Percentiles rank a stretch among this genome's conserved stretches.
These are phyloP conservation scores for Lentinula aciculospora DNA, from an alignment of 768 basidiomycete species.

Conservation along the genomic window DNA sequence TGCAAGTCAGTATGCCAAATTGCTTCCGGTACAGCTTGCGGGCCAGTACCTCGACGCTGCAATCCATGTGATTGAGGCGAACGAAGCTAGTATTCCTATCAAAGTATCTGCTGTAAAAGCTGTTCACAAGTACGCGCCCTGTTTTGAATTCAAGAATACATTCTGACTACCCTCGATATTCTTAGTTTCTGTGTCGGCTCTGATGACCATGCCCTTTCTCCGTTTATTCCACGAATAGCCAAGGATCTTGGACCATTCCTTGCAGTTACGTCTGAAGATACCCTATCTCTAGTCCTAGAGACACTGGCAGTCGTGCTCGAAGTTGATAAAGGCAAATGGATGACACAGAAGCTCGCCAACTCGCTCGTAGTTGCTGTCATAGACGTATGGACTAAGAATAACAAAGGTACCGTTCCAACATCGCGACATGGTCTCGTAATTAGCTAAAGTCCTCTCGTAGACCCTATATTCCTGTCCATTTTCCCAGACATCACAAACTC, in stretches of 20 bases:
- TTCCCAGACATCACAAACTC: conserved; percentile 74
- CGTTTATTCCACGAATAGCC: conserved; percentile 70
- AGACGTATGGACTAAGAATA: conserved; percentile 83
- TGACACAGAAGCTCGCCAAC: conserved; percentile 58
- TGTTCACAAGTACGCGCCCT: conserved; percentile 69
- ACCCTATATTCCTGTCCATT: conserved; percentile 86
- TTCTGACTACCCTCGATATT: background rate
- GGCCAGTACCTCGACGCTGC: conserved; percentile 87
- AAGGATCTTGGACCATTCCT: conserved; percentile 83
- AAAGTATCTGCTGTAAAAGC: conserved; percentile 95
- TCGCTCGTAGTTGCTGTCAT: conserved; percentile 64
- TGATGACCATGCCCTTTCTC: conserved; percentile 51
- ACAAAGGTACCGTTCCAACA: conserved; percentile 54
- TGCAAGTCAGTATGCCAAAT: conserved; percentile 79
- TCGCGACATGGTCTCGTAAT: background rate
- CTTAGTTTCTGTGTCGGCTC: conserved; percentile 65
- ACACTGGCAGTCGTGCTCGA: conserved; percentile 76
- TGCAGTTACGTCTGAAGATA: conserved; percentile 76
- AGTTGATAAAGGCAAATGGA: conserved; percentile 68
- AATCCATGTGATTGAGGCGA: conserved; percentile 75
- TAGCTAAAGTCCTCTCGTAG: conserved; percentile 24
- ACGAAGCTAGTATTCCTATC: conserved; percentile 71
- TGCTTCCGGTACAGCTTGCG: conserved; percentile 67
- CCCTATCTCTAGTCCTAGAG: conserved; percentile 82
- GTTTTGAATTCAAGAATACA: background rate